Evolutionary conservation across 208 protist species (phyloP), one percentile per base, ranked within the genome.

Genomic region (Tritrichomonas musculus): DNA sequence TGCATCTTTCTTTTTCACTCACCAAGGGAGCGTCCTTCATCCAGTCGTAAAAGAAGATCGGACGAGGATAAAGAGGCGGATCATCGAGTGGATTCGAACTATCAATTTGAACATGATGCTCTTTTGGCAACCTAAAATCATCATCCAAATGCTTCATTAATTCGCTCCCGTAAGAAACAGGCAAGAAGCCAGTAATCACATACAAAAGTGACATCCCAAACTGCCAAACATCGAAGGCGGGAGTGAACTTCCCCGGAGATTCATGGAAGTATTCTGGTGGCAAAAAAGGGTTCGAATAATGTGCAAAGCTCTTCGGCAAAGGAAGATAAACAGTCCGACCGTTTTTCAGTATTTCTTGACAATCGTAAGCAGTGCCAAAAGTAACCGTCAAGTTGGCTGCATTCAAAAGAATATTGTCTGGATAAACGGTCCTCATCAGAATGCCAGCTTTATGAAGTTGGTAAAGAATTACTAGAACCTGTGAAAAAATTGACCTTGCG

Each of bases 21-120:
- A 82, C 73, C 27, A 82, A 33, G 0, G 73, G 33, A 4, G 73
- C 73, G 30, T 39, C 73, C 50, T 82, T 44, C 41, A 82, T 50
- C 73, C 73, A 82, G 27, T 82, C 73, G 17, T 82, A 82, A 41
- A 82, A 82, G 73, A 82, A 82, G n/a, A n/a, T n/a, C n/a, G n/a
- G n/a, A n/a, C n/a, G n/a, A n/a, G n/a, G n/a, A n/a, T 75, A 75
- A 44, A 75, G 33, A 11, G 69, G 69, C 1, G 69, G 69, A 75
- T 75, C 69, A 75, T 75, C 69, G n/a, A 75, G 33, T 44, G 69
- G 69, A 75, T 75, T 75, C 17, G 69, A 44, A 17, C 44, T 36
- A 44, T 75, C 69, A 44, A 75, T 75, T 27, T 44, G 41, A 44
- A 75, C 69, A 44, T 75, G 33, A 17, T 75, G 69, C 33, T 75